phyloP scores from a whole-genome alignment of 441 rosid species.

The Croton laevigatus region DNA sequence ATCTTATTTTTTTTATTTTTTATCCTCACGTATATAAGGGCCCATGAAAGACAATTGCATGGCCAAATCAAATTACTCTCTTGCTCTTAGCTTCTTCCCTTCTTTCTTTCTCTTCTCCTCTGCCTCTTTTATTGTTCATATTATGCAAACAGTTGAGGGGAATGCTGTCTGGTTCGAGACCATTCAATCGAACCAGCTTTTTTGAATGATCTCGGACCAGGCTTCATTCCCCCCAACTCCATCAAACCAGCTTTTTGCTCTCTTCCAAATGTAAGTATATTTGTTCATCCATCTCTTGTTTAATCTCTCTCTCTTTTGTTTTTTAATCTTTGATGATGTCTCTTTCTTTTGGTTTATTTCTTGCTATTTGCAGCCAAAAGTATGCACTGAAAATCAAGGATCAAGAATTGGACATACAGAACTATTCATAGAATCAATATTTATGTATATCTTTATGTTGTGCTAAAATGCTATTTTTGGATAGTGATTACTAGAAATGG shows the following conservation, averaged over 20 bases:
- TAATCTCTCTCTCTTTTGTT: background rate
- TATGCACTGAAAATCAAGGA: background rate
- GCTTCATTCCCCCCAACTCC: conserved; percentile 86
- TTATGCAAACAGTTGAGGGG: conserved; percentile 55
- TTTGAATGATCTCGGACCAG: conserved; percentile 85
- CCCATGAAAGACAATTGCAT: conserved; percentile 33
- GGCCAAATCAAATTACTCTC: conserved; percentile 34
- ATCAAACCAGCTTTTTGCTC: too few species aligned
- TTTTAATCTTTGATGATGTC: too few species aligned
- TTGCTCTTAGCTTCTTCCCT: background rate
- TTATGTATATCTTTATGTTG: background rate
- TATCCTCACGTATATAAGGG: conserved; percentile 42
- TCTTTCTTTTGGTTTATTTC: background rate
- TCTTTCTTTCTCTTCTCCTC: conserved; percentile 13
- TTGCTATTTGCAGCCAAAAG: conserved; percentile 2
- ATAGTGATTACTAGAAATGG: background rate
- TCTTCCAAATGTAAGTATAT: background rate
- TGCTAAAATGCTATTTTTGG: background rate
- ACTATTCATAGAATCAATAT: background rate
- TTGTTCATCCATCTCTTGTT: background rate
- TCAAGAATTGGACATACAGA: background rate
- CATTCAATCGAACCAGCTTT: conserved; percentile 31
- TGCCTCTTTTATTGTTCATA: background rate
- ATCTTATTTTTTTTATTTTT: background rate
- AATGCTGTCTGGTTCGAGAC: conserved; percentile 91